phyloP scores from a whole-genome alignment of 1,139 yeast species.

The Arxiozyma slooffiae region DNA sequence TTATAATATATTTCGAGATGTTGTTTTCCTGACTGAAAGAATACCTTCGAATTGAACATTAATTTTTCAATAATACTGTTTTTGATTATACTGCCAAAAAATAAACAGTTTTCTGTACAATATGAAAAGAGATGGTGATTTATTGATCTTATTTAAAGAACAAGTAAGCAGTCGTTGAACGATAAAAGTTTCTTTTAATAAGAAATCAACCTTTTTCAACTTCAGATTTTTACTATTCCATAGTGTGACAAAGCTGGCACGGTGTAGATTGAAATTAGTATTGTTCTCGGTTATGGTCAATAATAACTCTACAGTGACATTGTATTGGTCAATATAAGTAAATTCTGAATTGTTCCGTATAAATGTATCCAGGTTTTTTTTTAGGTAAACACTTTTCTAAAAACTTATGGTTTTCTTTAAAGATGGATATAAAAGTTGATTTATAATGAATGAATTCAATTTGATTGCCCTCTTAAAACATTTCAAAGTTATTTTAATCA shows the following conservation, averaged over 20 bases:
- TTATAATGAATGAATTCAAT: constrained; percentile 30
- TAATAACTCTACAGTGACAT: constrained; percentile 32
- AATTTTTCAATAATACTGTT: constrained; percentile 2
- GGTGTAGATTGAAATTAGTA: constrained; percentile 30
- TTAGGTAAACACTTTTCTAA: constrained; percentile 5
- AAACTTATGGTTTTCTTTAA: constrained; percentile 27
- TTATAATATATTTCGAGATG: constrained; percentile 41
- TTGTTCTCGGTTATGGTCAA: constrained; percentile 36
- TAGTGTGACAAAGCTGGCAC: constrained; percentile 12
- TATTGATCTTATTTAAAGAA: constrained; percentile 34
- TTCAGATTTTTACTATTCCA: not conserved
- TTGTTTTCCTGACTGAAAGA: constrained; percentile 23
- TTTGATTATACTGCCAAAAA: not conserved
- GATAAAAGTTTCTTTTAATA: constrained; percentile 22
- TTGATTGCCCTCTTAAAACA: constrained; percentile 6
- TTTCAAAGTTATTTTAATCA: not conserved
- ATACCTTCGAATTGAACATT: not conserved
- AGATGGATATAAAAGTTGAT: constrained; percentile 20
- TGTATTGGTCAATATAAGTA: not conserved
- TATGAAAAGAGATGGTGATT: constrained; percentile 38
- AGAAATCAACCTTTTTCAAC: constrained; percentile 5
- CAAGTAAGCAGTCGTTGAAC: constrained; percentile 31
- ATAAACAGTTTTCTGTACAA: constrained; percentile 30
- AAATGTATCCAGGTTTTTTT: not conserved
- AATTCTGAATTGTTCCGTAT: not conserved